Evolutionary conservation across 345 rosid species (phyloP), one percentile per base, ranked within the genome.

Genomic region (Arabis hirsuta): DNA sequence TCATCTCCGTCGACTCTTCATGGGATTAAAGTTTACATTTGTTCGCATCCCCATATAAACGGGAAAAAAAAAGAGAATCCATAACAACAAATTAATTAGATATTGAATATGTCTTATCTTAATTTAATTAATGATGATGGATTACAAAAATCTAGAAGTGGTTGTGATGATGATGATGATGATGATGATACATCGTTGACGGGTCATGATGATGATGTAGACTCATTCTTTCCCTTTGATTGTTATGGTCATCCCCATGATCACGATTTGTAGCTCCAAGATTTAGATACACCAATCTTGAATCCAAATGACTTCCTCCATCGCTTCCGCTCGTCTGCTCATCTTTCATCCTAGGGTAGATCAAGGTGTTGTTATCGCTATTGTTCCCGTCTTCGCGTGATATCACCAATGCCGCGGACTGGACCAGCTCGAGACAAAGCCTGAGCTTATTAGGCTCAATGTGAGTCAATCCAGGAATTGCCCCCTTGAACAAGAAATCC

Each of bases 401-500:
- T 24, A 96, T 84, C 46, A 96, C 99, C 65, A 87, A 71, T 19
- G 99, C 99, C 1, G 98, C 98, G 0, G 99, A 96, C 60, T 96
- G 99, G 34, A 96, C 99, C 5, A 96, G 87, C 86, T 96, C 99
- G 8, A 96, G 91, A 71, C 99, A 96, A 31, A 96, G 88, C 82
- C 99, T 82, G 1, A 96, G 91, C 84, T 96, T 92, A 78, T 92
- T 96, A 7, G 98, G 99, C 58, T 96, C 99, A 39, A 92, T 84
- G 78, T 92, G 98, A 53, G 88, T 85, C 57, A 87, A 54, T 73
- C 99, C 99, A 4, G 98, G 98, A 45, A 92, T 88, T 5, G 97
- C 91, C 65, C 98, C 99, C 78, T 96, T 96, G 84, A 96, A 96
- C 83, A 96, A 82, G 84, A 96, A 96, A 79, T 92, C 98, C 0